Base-by-base conservation (phyloP, 352 stramenopile species). In the Globisporangium polare region DNA sequence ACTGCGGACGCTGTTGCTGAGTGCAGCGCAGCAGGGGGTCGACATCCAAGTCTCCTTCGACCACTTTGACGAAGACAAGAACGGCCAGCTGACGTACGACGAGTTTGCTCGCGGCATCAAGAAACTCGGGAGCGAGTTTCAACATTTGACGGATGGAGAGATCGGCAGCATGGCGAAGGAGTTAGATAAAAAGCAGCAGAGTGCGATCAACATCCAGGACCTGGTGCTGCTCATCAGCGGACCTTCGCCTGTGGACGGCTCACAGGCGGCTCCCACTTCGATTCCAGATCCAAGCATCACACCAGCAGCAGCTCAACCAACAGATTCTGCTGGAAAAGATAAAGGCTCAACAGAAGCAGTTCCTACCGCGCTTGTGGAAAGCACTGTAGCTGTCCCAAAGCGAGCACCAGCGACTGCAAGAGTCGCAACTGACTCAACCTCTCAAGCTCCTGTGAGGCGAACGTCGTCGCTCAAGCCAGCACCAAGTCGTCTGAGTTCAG, bases 51-150 rank as follows among this genome's bases (percentile, higher is more conserved):
- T 72, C 7, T 77, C 79, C 4, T 92, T 96, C 50, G 64, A 69
- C n/a, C 83, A 92, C 62, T 94, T 95, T 53, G 87, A 96, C 67
- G 86, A 80, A 56, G 73, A 89, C 50, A 67, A 71, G 10, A 86
- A 79, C 15, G 81, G 80, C 3, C 50, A 69, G 9, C 57, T 97
- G 9, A 71, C 71, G 5, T 78, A 84, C 55, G 58, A 75, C 1
- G 79, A 90, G 26, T 92, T 96, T 42, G 26, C 64, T 12, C 55
- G 46, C 24, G 77, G 69, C 26, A 54, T 90, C 9, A 67, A 68
- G 1, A 71, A 78, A 35, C 62, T 88, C 0, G 77, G 78, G 2
- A 17, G 60, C 5, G 71, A 84, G 18, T 78, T 90, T 12, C 35
- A 68, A 1, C 65, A 51, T 4, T 57, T 85, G 24, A 72, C 54